Evolutionary conservation across 257 asterid species (phyloP).

Genomic region (Jacaranda copaia): DNA sequence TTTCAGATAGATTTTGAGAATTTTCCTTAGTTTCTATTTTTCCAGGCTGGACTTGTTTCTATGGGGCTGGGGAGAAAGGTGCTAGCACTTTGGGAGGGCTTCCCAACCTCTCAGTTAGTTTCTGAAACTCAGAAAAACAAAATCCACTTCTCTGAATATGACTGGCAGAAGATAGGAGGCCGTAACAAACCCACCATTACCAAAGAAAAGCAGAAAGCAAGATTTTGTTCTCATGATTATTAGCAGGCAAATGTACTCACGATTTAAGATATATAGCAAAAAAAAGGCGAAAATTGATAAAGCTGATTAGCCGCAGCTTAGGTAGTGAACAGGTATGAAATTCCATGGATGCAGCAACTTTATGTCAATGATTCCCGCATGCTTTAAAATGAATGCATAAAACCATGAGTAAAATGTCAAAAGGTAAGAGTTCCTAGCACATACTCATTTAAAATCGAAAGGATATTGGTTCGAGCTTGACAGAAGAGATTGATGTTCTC

Average conservation of each 20-base stretch:
- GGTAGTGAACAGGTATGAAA: background rate
- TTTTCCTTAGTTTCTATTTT: background rate
- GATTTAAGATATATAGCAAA: constrained; percentile 1
- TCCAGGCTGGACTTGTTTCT: constrained; percentile 5
- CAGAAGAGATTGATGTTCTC: constrained; percentile 74
- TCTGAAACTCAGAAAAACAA: constrained; percentile 9
- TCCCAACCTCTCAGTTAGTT: background rate
- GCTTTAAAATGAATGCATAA: constrained; percentile 13
- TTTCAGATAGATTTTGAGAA: background rate
- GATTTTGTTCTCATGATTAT: background rate
- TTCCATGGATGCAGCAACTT: constrained; percentile 23
- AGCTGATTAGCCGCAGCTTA: background rate
- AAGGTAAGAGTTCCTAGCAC: constrained; percentile 35
- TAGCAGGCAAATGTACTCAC: background rate
- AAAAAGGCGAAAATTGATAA: background rate
- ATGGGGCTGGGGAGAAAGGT: background rate
- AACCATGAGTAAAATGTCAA: background rate
- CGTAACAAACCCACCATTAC: constrained; percentile 6
- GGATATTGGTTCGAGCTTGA: constrained; percentile 73
- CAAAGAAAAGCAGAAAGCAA: background rate
- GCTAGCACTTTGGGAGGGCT: background rate
- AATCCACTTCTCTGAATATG: constrained; percentile 3
- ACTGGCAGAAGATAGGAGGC: constrained; percentile 8
- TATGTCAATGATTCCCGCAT: background rate
- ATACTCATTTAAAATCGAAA: constrained; percentile 71